Percentiles rank a stretch among this genome's conserved stretches.
phyloP scores from a whole-genome alignment of 73 alveolate genomes.

The Uronychia binucleata region DNA sequence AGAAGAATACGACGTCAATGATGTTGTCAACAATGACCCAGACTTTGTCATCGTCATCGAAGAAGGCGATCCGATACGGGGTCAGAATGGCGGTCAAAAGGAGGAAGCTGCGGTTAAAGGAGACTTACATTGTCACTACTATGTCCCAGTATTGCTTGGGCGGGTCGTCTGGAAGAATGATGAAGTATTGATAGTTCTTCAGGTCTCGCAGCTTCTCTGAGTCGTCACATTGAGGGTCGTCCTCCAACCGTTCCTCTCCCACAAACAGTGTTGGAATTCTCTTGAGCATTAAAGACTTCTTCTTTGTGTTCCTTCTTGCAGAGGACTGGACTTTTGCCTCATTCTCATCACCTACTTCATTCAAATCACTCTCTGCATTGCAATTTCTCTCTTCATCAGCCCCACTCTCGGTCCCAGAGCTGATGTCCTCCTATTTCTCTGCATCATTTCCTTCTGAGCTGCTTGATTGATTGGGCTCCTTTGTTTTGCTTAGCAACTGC shows the following conservation, averaged over 20 bases:
- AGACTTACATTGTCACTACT: slow-evolving; percentile 56
- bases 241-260: slow-evolving; percentile 30
- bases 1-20: slow-evolving; percentile 67
- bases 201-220: slow-evolving; percentile 28
- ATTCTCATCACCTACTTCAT: too few relatives aligned
- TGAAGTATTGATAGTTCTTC: slow-evolving; percentile 27
- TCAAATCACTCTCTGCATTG: too few relatives aligned
- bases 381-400: too few relatives aligned
- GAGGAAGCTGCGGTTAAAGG: slow-evolving; percentile 47
- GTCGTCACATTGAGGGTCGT: slow-evolving; percentile 18
- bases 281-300: background rate
- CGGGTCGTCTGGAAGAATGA: slow-evolving; percentile 75
- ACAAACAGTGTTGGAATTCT: background rate
- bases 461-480: too few relatives aligned
- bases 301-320: too few relatives aligned
- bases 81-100: slow-evolving; percentile 74
- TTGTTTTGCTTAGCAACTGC: too few relatives aligned
- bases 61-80: slow-evolving; percentile 13
- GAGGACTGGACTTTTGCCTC: too few relatives aligned
- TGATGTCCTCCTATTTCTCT: too few relatives aligned
- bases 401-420: too few relatives aligned
- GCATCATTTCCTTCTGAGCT: too few relatives aligned
- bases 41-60: background rate
- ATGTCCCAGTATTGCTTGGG: slow-evolving; percentile 76
- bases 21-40: slow-evolving; percentile 31